phyloP scores from a whole-genome alignment of 257 asterid species.

The Prunella vulgaris region DNA sequence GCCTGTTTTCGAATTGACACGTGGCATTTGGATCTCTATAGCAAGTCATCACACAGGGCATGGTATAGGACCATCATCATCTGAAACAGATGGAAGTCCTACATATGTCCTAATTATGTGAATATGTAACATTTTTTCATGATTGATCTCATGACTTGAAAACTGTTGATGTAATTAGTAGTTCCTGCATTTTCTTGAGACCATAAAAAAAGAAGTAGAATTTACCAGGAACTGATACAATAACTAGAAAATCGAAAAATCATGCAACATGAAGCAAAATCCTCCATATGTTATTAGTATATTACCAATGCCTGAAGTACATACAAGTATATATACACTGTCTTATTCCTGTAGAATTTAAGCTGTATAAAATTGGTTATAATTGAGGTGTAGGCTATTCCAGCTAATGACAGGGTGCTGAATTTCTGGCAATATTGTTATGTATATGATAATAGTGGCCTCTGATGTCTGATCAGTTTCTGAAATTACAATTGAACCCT shows the following conservation, averaged over 20 bases:
- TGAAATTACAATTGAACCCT: not conserved
- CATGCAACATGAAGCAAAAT: no score
- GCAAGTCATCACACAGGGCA: not conserved
- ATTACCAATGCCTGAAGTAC: no score
- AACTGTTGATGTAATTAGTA: not conserved
- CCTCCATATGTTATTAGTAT: no score
- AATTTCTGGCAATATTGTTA: not conserved
- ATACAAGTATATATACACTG: not conserved
- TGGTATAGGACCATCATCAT: not conserved
- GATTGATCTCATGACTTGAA: not conserved
- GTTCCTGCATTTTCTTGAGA: not conserved
- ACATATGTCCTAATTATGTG: not conserved
- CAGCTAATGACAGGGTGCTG: not conserved
- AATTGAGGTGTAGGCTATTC: not conserved
- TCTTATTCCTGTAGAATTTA: conserved; percentile 1
- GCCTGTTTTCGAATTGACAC: not conserved
- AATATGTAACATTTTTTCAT: not conserved
- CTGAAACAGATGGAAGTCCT: not conserved
- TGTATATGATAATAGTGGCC: not conserved
- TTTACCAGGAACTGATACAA: not conserved
- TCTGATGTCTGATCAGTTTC: not conserved
- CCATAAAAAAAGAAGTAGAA: not conserved
- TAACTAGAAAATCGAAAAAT: no score
- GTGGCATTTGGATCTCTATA: not conserved
- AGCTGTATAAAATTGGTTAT: conserved; percentile 10